Evolutionary conservation across 192 early-diverging fungal species (phyloP).

Genomic region (Geosiphon pyriformis): DNA sequence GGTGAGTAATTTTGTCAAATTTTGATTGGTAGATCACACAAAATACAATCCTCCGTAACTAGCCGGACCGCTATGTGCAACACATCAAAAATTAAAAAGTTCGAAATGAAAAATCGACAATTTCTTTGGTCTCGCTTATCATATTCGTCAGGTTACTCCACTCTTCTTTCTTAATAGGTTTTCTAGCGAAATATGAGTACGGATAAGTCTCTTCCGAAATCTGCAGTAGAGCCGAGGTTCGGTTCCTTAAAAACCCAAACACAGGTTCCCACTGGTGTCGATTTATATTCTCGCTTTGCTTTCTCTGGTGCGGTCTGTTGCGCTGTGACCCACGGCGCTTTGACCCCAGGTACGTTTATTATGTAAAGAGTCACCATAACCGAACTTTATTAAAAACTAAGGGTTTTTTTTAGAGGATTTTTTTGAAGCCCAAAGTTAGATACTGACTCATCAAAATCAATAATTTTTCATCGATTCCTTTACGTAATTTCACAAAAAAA

Average conservation of each 20-base stretch:
- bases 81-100: no score
- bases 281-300: conserved; percentile 52
- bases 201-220: not conserved
- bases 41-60: not conserved
- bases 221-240: not conserved
- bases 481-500: not conserved
- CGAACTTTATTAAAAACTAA: not conserved
- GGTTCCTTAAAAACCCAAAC: conserved; percentile 26
- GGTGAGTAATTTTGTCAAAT: not conserved
- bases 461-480: no score
- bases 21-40: not conserved
- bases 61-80: no score
- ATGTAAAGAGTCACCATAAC: not conserved
- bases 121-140: not conserved
- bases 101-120: not conserved
- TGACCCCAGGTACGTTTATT: conserved; percentile 32
- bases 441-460: no score
- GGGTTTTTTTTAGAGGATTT: not conserved
- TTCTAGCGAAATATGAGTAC: not conserved
- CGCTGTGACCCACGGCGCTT: conserved; percentile 56
- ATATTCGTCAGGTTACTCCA: not conserved
- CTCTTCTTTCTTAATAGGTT: not conserved
- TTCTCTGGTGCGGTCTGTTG: conserved; percentile 56
- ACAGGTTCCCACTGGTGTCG: conserved; percentile 41
- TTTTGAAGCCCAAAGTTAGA: no score